Evolutionary conservation across 192 early-diverging fungal genomes (phyloP), one percentile per base, ranked within the genome.

Genomic region (Gigaspora rosea): DNA sequence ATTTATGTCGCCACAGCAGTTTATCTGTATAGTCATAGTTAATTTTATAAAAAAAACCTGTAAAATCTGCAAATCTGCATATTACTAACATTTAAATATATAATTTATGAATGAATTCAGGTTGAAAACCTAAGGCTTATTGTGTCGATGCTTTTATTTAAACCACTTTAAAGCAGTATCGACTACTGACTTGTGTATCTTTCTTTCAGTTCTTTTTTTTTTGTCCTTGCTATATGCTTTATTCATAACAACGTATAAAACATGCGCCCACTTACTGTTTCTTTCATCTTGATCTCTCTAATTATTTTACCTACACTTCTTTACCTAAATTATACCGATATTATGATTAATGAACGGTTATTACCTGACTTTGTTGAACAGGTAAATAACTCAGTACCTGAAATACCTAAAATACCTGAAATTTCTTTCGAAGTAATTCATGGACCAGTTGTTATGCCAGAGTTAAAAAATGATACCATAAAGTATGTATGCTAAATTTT

Each of bases 371-470:
- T 41, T 46, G 10, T 49, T 27, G 32, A 51, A 58, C 16, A 50
- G 2, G 48, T 49, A 15, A 33, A 35, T 54, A n/a, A 15, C 10
- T 13, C 6, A 75, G 32, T 20, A 5, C 15, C 61, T 2, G 62
- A 56, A 11, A 48, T 70, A 20, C 41, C 7, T 41, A 7, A 41
- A 41, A 67, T 50, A 48, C 18, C 22, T 56, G 16, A 49, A 27
- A 58, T 47, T 32, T 9, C 10, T 9, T 48, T 32, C 10, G 15
- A 41, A 47, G 41, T 4, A 22, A 48, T 46, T 48, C 35, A 27
- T 64, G 85, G 85, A 47, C 78, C 76, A 11, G 74, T 78, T 13
- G 82, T 87, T 70, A 87, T 87, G 86, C 77, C 81, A 20, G 67
- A 79, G 35, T 71, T 87, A 16, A 82, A 81, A 5, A 84, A 87